Percentiles rank a stretch among this genome's conserved stretches.
Evolutionary conservation across 345 rosid genomes (phyloP).

Genomic region (Tarenaya hassleriana): DNA sequence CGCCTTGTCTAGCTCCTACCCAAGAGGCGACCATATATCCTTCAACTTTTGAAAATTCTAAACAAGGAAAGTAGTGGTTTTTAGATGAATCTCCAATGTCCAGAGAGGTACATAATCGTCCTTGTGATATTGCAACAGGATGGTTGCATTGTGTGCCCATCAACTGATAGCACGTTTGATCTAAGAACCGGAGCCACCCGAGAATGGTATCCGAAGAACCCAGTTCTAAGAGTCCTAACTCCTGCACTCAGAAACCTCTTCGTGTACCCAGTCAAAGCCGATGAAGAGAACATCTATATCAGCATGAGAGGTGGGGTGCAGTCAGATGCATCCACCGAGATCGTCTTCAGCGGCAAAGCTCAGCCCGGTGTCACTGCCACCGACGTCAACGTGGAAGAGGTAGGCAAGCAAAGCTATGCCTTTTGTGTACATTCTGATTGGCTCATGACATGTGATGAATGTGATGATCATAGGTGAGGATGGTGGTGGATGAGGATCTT

Average conservation of each 20-base stretch:
- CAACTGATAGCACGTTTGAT: constrained; percentile 86
- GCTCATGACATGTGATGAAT: too few relatives aligned
- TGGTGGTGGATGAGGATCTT: constrained; percentile 69
- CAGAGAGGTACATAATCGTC: background rate
- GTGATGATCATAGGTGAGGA: constrained; percentile 59
- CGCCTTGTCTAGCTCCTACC: too few relatives aligned
- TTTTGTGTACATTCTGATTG: too few relatives aligned
- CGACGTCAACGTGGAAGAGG: constrained; percentile 92
- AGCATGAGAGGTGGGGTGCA: constrained; percentile 41
- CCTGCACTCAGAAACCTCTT: constrained; percentile 70
- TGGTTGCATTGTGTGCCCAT: constrained; percentile 88
- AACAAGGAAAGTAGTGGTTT: too few relatives aligned
- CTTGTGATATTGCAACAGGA: constrained; percentile 37
- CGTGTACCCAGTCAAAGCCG: constrained; percentile 60
- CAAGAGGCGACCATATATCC: too few relatives aligned
- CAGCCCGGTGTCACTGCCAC: constrained; percentile 81
- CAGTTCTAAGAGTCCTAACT: constrained; percentile 76
- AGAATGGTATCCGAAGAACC: constrained; percentile 95
- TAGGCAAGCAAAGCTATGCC: constrained; percentile 17
- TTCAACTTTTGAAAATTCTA: too few relatives aligned
- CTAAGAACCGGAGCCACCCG: constrained; percentile 61
- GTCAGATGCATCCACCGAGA: constrained; percentile 71
- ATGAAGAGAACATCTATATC: constrained; percentile 74
- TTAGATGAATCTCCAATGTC: too few relatives aligned
- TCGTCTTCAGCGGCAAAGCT: constrained; percentile 88